These are phyloP conservation scores for Hypoxylon subgilvum DNA, from an alignment of 495 filamentous ascomycete species.

Conservation along the genomic window DNA sequence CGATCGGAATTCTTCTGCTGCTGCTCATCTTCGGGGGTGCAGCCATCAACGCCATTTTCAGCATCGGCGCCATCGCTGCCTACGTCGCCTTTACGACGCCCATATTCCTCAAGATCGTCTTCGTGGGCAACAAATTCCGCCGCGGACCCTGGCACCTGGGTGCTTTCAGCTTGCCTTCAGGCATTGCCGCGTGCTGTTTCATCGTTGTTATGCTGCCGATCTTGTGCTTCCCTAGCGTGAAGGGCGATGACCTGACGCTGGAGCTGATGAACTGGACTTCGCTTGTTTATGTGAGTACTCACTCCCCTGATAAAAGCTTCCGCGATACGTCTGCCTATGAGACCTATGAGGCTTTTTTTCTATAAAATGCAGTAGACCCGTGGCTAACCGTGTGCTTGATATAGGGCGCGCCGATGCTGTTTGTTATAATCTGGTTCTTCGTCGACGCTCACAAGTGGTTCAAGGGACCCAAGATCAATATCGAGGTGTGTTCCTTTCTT, in stretches of 20 bases:
- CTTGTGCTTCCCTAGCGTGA: conserved; percentile 69
- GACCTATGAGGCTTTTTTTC: no score
- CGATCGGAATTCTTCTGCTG: conserved; percentile 67
- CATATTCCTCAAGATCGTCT: conserved; percentile 75
- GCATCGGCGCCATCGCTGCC: conserved; percentile 75
- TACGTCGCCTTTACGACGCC: conserved; percentile 78
- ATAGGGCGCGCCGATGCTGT: conserved; percentile 56
- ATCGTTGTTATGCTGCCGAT: conserved; percentile 77
- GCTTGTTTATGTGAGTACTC: conserved; percentile 65
- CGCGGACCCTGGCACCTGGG: conserved; percentile 79
- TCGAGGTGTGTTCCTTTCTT: conserved; percentile 48
- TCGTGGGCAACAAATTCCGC: conserved; percentile 73
- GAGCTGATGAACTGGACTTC: conserved; percentile 78
- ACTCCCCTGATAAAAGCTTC: no score
- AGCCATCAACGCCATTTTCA: conserved; percentile 77
- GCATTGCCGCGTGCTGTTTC: conserved; percentile 65
- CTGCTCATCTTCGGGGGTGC: conserved; percentile 72
- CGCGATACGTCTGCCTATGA: no score
- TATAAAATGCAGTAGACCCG: background rate
- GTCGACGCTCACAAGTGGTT: conserved; percentile 74
- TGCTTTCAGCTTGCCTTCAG: conserved; percentile 65
- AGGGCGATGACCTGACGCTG: conserved; percentile 61
- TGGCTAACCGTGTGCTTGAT: conserved; percentile 16
- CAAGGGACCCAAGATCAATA: conserved; percentile 73
- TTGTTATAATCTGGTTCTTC: conserved; percentile 72